phyloP scores from a whole-genome alignment of 257 asterid genomes.

The Jaltomata sinuosa region DNA sequence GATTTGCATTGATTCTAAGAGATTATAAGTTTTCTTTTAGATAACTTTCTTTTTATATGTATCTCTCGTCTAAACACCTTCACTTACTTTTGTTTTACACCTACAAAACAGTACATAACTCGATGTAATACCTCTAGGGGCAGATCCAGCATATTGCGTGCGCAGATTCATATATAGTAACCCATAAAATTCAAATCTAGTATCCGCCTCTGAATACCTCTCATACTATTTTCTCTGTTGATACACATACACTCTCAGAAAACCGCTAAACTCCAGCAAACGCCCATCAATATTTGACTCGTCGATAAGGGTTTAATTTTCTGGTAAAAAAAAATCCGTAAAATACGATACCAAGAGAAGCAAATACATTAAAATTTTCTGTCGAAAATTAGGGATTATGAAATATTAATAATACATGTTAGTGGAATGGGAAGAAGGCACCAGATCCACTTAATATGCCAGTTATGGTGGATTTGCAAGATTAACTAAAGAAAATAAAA shows the following conservation, averaged over 20 bases:
- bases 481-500: background rate
- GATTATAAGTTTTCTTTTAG: too few species aligned
- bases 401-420: background rate
- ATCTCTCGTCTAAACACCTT: too few species aligned
- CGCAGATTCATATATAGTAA: too few species aligned
- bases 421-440: background rate
- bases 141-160: too few species aligned
- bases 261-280: background rate
- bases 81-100: too few species aligned
- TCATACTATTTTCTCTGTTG: background rate
- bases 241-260: too few species aligned
- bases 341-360: background rate
- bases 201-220: background rate
- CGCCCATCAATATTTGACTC: background rate
- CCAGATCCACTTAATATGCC: background rate
- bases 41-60: too few species aligned
- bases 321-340: background rate
- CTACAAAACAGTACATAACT: too few species aligned
- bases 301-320: accelerated
- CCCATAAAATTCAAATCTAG: background rate
- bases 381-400: background rate
- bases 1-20: too few species aligned
- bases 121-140: too few species aligned
- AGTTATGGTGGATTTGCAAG: background rate
- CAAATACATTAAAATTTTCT: background rate